Percentiles rank a stretch among this genome's conserved stretches.
Conservation (phyloP, 495 filamentous ascomycete genomes). For the Podospora appendiculata region DNA sequence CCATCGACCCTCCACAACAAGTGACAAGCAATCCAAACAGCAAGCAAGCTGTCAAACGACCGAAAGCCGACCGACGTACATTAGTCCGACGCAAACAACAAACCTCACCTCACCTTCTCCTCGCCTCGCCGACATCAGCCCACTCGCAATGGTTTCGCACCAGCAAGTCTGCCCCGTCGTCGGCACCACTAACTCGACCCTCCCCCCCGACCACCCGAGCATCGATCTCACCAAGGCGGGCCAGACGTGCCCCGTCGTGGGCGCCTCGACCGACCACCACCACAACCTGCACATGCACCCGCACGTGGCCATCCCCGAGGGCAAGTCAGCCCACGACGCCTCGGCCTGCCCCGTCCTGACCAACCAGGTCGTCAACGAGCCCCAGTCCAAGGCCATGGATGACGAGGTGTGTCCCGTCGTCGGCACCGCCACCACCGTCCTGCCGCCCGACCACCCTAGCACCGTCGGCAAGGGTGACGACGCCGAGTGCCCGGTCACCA, state of each 20-base stretch:
- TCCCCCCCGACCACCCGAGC: constrained; percentile 33
- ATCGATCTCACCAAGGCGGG: constrained; percentile 36
- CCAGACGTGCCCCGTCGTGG: constrained; percentile 36
- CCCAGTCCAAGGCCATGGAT: constrained; percentile 37
- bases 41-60: background rate
- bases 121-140: background rate
- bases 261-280: constrained; percentile 40
- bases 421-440: constrained; percentile 36
- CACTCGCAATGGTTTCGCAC: constrained; percentile 8
- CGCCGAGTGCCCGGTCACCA: constrained; percentile 42
- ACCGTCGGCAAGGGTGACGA: constrained; percentile 33
- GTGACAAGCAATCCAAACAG: background rate
- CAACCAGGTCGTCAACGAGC: constrained; percentile 28
- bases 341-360: constrained; percentile 35
- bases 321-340: constrained; percentile 26
- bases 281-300: constrained; percentile 36
- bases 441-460: constrained; percentile 37
- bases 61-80: background rate
- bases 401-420: constrained; percentile 40
- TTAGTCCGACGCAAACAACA: background rate
- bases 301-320: constrained; percentile 21
- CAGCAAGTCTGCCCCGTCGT: constrained; percentile 28
- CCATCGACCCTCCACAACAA: too few relatives aligned
- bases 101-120: background rate
- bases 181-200: constrained; percentile 36